These are phyloP conservation scores for Argentina anserina DNA, from an alignment of 306 rosid species.

Conservation along the genomic window DNA sequence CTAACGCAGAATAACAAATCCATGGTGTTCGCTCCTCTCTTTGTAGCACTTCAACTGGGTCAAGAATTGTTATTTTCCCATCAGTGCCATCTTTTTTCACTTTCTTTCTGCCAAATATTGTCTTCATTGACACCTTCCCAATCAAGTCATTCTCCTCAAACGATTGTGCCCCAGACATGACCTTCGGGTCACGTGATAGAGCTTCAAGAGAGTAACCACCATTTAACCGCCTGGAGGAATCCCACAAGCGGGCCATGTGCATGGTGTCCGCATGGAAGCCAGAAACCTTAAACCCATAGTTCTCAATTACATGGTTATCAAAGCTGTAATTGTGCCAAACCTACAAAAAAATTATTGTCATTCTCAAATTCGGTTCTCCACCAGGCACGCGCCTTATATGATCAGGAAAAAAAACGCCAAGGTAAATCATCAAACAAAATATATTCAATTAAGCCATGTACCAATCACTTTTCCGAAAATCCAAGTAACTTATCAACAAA, in stretches of 20 bases:
- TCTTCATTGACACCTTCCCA: constrained; percentile 63
- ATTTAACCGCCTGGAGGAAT: constrained; percentile 71
- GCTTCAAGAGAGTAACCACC: constrained; percentile 99
- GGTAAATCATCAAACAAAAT: neutral
- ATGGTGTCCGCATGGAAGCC: constrained; percentile 98
- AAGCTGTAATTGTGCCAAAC: constrained; percentile 99
- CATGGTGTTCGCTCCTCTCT: constrained; percentile 57
- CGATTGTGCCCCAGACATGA: constrained; percentile 58
- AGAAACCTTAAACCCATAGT: constrained; percentile 78
- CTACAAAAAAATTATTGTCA: constrained; percentile 45
- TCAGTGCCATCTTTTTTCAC: constrained; percentile 57
- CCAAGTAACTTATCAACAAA: neutral
- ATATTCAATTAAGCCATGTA: neutral
- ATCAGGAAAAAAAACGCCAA: neutral
- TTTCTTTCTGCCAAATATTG: too few species aligned
- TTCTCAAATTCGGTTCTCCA: constrained; percentile 18
- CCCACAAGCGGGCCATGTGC: constrained; percentile 99
- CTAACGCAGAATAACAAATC: constrained; percentile 57
- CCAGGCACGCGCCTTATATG: neutral
- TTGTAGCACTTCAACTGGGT: constrained; percentile 90
- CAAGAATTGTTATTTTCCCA: constrained; percentile 56
- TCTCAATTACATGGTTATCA: constrained; percentile 85
- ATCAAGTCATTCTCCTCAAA: constrained; percentile 34
- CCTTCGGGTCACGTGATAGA: constrained; percentile 59
- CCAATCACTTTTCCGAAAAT: too few species aligned